Conservation (phyloP, 371 early-diverging fungal species). For the Chytridium lagenaria region DNA sequence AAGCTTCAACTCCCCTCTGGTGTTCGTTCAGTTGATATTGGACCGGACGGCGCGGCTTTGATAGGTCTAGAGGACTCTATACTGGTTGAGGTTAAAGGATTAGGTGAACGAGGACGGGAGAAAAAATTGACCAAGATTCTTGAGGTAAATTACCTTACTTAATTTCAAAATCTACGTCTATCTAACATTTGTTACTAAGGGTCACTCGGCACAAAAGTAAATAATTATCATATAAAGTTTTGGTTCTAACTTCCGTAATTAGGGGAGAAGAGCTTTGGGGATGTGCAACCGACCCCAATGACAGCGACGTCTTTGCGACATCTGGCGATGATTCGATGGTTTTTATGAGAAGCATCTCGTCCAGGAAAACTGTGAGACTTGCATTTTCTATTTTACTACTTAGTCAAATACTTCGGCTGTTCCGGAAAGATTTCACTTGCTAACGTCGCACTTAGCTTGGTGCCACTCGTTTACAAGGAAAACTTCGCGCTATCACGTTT, state of each 20-base stretch:
- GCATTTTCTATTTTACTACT: too few relatives aligned
- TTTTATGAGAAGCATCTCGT: slow-evolving; percentile 24
- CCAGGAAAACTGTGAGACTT: slow-evolving; percentile 27
- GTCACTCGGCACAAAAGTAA: slow-evolving; percentile 17
- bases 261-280: slow-evolving; percentile 38
- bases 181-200: slow-evolving; percentile 8
- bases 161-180: not conserved
- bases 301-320: slow-evolving; percentile 28
- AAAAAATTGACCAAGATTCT: not conserved
- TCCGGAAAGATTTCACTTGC: too few relatives aligned
- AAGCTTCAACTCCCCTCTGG: slow-evolving; percentile 25
- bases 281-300: slow-evolving; percentile 29
- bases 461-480: slow-evolving; percentile 43
- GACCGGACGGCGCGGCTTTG: slow-evolving; percentile 21
- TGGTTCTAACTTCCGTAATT: not conserved
- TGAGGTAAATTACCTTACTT: slow-evolving; percentile 5
- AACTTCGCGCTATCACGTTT: slow-evolving; percentile 28
- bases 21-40: slow-evolving; percentile 26
- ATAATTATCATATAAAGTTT: too few relatives aligned
- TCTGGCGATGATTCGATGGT: slow-evolving; percentile 37
- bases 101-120: not conserved
- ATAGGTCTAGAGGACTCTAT: slow-evolving; percentile 43
- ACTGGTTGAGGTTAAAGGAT: slow-evolving; percentile 30
- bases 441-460: too few relatives aligned
- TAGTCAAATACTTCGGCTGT: too few relatives aligned